phyloP scores from a whole-genome alignment of 2,329 filamentous ascomycete species.

The Pseudocercospora fuligena region DNA sequence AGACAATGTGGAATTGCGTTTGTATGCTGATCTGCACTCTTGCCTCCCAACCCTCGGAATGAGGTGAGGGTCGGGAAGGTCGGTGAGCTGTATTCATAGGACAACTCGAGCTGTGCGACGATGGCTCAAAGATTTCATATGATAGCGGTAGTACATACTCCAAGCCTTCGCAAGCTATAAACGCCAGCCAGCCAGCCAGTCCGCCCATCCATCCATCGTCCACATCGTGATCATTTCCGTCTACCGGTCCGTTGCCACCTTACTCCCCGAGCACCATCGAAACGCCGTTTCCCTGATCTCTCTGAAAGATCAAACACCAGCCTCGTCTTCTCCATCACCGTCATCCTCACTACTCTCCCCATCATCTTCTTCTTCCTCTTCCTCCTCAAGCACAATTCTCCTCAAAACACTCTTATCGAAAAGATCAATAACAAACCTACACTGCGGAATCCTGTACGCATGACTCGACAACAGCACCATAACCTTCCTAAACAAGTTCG shows the following conservation, averaged over 20 bases:
- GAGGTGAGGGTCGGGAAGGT: no score
- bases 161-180: neutral
- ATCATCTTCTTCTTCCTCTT: slow-evolving; percentile 55
- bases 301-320: neutral
- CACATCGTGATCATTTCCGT: neutral
- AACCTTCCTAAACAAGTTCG: slow-evolving; percentile 80
- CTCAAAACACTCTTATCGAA: slow-evolving; percentile 91
- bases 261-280: no score
- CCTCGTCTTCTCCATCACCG: neutral
- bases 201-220: neutral
- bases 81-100: no score
- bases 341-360: neutral
- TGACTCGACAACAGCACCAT: slow-evolving; percentile 85
- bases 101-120: no score
- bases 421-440: slow-evolving; percentile 88
- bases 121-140: no score
- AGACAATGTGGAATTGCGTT: no score
- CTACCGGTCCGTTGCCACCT: no score
- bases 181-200: no score
- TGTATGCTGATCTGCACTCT: no score
- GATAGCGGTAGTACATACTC: neutral
- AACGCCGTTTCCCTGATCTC: no score
- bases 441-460: slow-evolving; percentile 83
- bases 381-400: slow-evolving; percentile 80
- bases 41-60: no score